phyloP scores from a whole-genome alignment of 176 grass and related monocot species.

The Rhipidocladum racemiflorum region DNA sequence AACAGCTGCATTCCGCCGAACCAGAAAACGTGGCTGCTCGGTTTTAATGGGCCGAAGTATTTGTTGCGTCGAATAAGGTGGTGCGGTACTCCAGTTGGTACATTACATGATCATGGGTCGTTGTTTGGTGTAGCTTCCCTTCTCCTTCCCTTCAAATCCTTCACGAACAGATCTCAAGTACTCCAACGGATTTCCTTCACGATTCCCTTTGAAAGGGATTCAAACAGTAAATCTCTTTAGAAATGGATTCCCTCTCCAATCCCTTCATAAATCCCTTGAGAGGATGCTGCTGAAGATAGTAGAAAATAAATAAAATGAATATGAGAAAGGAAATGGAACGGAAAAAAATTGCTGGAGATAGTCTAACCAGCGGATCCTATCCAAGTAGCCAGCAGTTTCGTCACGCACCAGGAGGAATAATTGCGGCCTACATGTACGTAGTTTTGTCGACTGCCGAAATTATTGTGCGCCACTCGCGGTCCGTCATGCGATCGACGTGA shows the following conservation, averaged over 20 bases:
- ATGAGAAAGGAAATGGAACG: too few species aligned
- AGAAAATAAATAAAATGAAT: too few species aligned
- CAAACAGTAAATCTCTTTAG: too few species aligned
- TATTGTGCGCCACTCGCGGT: not conserved
- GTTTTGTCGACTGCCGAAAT: constrained; percentile 13
- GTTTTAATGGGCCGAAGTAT: constrained; percentile 33
- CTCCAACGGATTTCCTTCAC: too few species aligned
- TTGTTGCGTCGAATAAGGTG: constrained; percentile 26
- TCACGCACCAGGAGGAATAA: not conserved
- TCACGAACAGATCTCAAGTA: too few species aligned
- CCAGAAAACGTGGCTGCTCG: not conserved
- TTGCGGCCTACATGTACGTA: constrained; percentile 20
- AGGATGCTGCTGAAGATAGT: too few species aligned
- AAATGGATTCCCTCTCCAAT: too few species aligned
- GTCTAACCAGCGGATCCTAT: not conserved
- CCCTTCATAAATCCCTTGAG: too few species aligned
- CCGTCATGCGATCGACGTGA: not conserved
- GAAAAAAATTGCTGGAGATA: too few species aligned
- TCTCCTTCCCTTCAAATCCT: too few species aligned
- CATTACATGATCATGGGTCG: not conserved
- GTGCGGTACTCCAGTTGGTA: constrained; percentile 9
- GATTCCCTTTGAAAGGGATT: too few species aligned
- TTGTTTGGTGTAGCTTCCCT: constrained; percentile 38
- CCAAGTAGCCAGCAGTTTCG: not conserved
- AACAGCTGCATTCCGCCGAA: not conserved